A percentile compares a stretch with the other conserved stretches of the same genome.
Conservation (phyloP, 1,139 yeast genomes). For the Lodderomyces beijingensis region DNA sequence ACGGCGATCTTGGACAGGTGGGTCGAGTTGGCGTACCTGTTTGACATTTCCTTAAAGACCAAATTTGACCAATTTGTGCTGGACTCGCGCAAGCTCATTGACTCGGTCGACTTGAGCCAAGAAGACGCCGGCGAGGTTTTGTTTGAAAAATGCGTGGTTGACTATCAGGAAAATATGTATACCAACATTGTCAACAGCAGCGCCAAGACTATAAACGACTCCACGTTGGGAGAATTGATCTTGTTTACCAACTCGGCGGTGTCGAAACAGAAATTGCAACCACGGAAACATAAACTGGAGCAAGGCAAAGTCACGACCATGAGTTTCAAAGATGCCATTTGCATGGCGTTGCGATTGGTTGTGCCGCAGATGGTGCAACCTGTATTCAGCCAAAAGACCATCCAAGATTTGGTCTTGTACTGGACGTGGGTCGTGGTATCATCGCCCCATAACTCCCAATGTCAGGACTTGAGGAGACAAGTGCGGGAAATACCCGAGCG, state of each 20-base stretch:
- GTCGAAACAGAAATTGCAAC: constrained; percentile 4
- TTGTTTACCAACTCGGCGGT: constrained; percentile 21
- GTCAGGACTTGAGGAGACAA: constrained; percentile 19
- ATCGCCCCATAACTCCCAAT: constrained; percentile 15
- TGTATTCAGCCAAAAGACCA: constrained; percentile 19
- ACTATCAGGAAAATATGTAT: constrained; percentile 29
- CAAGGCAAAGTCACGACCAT: not conserved
- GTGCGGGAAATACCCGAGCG: constrained; percentile 28
- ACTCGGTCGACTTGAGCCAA: not conserved
- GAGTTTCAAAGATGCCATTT: constrained; percentile 27
- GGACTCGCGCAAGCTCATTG: constrained; percentile 13
- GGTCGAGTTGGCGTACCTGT: constrained; percentile 52
- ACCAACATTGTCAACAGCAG: constrained; percentile 24
- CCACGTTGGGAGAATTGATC: constrained; percentile 27
- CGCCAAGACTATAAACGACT: constrained; percentile 24
- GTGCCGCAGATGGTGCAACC: constrained; percentile 37
- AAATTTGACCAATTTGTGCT: constrained; percentile 32
- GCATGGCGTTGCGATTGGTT: constrained; percentile 27
- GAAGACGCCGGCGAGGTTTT: constrained; percentile 25
- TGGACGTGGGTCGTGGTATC: constrained; percentile 41
- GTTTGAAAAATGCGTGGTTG: constrained; percentile 32
- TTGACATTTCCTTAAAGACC: constrained; percentile 54
- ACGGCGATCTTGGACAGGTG: constrained; percentile 35
- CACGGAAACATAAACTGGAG: not conserved
- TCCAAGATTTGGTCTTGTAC: constrained; percentile 29